Conservation (phyloP, 2,329 filamentous ascomycete genomes). For the Claviceps spartinae region DNA sequence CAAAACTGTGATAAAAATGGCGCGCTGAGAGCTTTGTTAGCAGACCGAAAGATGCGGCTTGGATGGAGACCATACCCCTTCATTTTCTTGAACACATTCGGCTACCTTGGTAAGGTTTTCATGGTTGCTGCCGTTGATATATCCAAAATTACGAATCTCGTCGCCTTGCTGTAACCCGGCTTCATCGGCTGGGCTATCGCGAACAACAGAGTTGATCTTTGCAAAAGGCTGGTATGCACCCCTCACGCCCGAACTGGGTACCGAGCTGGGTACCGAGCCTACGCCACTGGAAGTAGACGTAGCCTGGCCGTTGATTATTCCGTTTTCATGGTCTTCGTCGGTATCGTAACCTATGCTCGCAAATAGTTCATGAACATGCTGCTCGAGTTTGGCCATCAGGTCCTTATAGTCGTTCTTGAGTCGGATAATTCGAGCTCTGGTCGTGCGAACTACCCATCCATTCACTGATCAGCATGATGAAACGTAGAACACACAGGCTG, state of each 20-base stretch:
- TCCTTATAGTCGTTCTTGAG: conserved; percentile 89
- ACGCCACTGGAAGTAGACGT: conserved; percentile 11
- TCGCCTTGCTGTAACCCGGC: conserved; percentile 76
- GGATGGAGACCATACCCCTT: conserved; percentile 53
- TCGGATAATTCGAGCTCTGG: conserved; percentile 74
- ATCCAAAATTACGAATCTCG: conserved; percentile 71
- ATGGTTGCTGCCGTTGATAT: conserved; percentile 71
- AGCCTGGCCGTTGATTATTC: conserved; percentile 2
- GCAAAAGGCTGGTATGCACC: conserved; percentile 48
- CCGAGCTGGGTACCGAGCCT: conserved; percentile 22
- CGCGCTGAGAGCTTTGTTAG: conserved; percentile 35
- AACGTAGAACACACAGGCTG: not conserved
- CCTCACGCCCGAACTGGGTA: conserved; percentile 17
- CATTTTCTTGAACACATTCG: conserved; percentile 80
- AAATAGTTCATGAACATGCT: conserved; percentile 79
- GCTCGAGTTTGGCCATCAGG: conserved; percentile 72
- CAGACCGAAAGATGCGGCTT: conserved; percentile 6
- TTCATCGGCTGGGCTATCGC: conserved; percentile 64
- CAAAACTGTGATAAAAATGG: conserved; percentile 55
- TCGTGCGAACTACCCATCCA: conserved; percentile 64
- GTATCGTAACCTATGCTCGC: conserved; percentile 39
- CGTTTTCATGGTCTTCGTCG: conserved; percentile 30
- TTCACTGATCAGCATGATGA: conserved; percentile 7
- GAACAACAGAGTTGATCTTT: conserved; percentile 71
- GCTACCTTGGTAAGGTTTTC: conserved; percentile 74